Evolutionary conservation across 257 asterid genomes (phyloP).

Genomic region (Apocynum venetum): DNA sequence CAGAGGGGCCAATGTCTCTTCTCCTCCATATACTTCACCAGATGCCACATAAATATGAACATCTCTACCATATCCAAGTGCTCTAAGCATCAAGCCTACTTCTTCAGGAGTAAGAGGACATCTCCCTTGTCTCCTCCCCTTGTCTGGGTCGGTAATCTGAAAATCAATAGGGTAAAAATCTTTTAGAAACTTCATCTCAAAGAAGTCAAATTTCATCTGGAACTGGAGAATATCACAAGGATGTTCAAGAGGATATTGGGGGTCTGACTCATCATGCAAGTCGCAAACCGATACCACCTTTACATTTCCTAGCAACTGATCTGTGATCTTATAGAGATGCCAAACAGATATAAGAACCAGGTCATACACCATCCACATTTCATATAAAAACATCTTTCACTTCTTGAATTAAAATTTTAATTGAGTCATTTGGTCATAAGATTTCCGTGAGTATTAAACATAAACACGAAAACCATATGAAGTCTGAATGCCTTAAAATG

Average conservation of each 20-base stretch:
- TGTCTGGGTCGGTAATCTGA: slow-evolving; percentile 85
- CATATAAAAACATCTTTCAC: background rate
- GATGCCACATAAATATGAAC: slow-evolving; percentile 94
- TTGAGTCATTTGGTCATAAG: background rate
- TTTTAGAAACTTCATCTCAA: slow-evolving; percentile 15
- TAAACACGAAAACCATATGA: background rate
- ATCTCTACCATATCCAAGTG: slow-evolving; percentile 81
- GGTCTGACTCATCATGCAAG: background rate
- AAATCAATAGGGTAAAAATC: slow-evolving; percentile 23
- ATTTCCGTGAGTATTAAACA: background rate
- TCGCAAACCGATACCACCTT: background rate
- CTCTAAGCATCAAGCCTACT: slow-evolving; percentile 89
- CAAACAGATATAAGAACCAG: background rate
- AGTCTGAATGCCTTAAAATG: background rate
- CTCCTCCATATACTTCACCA: slow-evolving; percentile 98
- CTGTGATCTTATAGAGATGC: background rate
- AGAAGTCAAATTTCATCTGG: background rate
- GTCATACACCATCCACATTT: background rate
- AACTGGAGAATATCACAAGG: slow-evolving; percentile 1
- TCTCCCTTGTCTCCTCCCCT: slow-evolving; percentile 90
- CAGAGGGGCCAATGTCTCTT: slow-evolving; percentile 79
- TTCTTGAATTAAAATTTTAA: background rate
- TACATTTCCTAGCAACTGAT: background rate
- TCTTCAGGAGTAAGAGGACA: slow-evolving; percentile 98
- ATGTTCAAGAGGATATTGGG: too few relatives aligned